These are phyloP conservation scores for Boechera retrofracta DNA, from an alignment of 345 rosid species.

Conservation along the genomic window DNA sequence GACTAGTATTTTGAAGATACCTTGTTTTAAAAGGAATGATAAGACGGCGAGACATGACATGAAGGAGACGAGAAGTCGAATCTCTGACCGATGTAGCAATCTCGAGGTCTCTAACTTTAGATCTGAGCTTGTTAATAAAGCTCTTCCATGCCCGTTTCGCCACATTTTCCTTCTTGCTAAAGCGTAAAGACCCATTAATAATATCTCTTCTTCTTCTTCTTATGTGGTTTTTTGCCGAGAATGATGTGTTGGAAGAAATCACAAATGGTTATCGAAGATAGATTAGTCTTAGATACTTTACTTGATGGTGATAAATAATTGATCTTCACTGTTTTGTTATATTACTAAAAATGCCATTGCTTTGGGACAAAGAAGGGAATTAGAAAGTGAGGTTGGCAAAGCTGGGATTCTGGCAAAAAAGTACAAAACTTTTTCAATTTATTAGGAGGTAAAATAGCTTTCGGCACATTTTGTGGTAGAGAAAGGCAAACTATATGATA, in stretches of 20 bases:
- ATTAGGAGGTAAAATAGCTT: not conserved
- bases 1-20: slow-evolving; percentile 23
- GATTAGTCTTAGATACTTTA: slow-evolving; percentile 10
- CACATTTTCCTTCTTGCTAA: slow-evolving; percentile 56
- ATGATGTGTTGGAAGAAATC: slow-evolving; percentile 15
- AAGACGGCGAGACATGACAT: slow-evolving; percentile 50
- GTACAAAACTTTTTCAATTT: too few relatives aligned
- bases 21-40: slow-evolving; percentile 48
- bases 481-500: too few relatives aligned
- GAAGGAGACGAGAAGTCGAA: slow-evolving; percentile 45
- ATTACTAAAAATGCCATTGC: slow-evolving; percentile 10
- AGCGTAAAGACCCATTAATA: slow-evolving; percentile 49
- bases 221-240: not conserved
- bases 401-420: not conserved
- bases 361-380: slow-evolving; percentile 11
- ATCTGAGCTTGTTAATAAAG: slow-evolving; percentile 47
- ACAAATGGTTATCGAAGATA: slow-evolving; percentile 8
- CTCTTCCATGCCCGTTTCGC: slow-evolving; percentile 62
- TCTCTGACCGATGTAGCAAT: slow-evolving; percentile 52
- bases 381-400: slow-evolving; percentile 16
- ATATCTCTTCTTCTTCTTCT: not conserved
- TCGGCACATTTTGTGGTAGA: not conserved
- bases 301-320: slow-evolving; percentile 1
- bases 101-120: slow-evolving; percentile 49
- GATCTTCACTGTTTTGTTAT: not conserved